phyloP scores from a whole-genome alignment of 768 basidiomycete species.

The Chlorophyllum brunneum region DNA sequence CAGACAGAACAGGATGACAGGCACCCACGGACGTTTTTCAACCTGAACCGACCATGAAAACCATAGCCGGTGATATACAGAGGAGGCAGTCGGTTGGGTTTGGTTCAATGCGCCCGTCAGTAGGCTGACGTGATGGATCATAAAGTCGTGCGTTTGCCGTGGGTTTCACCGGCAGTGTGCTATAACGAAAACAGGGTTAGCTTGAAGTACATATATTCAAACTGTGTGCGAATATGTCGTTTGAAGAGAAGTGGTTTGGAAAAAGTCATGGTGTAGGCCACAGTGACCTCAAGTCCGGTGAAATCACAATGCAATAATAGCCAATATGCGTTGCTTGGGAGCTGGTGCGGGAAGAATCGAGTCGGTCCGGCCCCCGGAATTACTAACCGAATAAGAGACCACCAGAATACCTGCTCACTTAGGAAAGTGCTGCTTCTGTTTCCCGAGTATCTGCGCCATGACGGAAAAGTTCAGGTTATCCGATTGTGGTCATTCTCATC shows the following conservation, averaged over 20 bases:
- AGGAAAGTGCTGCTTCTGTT: neutral
- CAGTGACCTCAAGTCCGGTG: neutral
- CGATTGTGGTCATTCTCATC: no score
- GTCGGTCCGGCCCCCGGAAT: constrained; percentile 8
- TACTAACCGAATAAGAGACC: constrained; percentile 4
- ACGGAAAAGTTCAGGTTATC: neutral
- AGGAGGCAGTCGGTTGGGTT: neutral
- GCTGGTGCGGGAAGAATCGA: neutral
- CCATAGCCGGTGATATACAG: no score
- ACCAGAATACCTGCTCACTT: no score
- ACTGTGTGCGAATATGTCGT: neutral
- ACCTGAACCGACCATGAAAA: no score
- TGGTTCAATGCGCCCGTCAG: constrained; percentile 17
- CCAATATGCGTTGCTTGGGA: neutral
- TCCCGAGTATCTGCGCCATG: neutral
- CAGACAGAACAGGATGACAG: neutral
- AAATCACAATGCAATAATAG: neutral
- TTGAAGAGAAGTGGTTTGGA: neutral
- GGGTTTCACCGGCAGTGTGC: neutral
- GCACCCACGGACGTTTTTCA: neutral
- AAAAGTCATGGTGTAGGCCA: neutral
- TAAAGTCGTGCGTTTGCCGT: constrained; percentile 11
- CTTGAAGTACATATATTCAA: neutral
- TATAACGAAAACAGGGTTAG: neutral
- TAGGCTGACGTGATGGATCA: constrained; percentile 20